These are phyloP conservation scores for Daldinia childiae DNA, from an alignment of 495 filamentous ascomycete species.

Conservation along the genomic window DNA sequence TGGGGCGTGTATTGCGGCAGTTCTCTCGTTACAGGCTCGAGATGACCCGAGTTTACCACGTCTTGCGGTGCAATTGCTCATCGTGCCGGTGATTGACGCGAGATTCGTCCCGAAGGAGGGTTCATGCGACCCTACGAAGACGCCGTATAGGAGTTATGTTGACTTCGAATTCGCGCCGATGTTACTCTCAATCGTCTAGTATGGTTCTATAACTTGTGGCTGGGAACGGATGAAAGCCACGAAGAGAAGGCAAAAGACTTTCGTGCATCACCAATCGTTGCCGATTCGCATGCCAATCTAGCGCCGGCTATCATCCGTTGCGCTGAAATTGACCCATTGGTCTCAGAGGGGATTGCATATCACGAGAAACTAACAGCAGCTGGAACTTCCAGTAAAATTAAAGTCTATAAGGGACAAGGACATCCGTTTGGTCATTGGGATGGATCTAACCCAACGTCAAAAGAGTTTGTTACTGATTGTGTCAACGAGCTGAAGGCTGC, in stretches of 20 bases:
- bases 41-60: conserved; percentile 51
- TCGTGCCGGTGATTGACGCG: conserved; percentile 62
- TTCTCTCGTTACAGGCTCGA: conserved; percentile 52
- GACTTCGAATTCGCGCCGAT: conserved; percentile 50
- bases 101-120: conserved; percentile 50
- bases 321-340: conserved; percentile 50
- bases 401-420: conserved; percentile 50
- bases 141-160: conserved; percentile 50
- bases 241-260: conserved; percentile 43
- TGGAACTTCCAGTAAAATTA: conserved; percentile 48
- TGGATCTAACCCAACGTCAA: conserved; percentile 43
- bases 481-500: conserved; percentile 44
- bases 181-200: conserved; percentile 48
- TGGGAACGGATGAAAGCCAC: conserved; percentile 47
- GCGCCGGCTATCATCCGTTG: conserved; percentile 47
- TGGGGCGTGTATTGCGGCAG: conserved; percentile 54
- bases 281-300: conserved; percentile 47
- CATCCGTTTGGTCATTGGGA: conserved; percentile 54
- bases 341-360: conserved; percentile 49
- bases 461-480: conserved; percentile 49
- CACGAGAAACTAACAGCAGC: conserved; percentile 48
- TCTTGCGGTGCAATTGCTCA: conserved; percentile 58
- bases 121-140: conserved; percentile 42
- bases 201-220: conserved; percentile 54
- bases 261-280: conserved; percentile 50